Base-by-base conservation (phyloP, 2,329 filamentous ascomycete species). In the Cladosporium sp. region DNA sequence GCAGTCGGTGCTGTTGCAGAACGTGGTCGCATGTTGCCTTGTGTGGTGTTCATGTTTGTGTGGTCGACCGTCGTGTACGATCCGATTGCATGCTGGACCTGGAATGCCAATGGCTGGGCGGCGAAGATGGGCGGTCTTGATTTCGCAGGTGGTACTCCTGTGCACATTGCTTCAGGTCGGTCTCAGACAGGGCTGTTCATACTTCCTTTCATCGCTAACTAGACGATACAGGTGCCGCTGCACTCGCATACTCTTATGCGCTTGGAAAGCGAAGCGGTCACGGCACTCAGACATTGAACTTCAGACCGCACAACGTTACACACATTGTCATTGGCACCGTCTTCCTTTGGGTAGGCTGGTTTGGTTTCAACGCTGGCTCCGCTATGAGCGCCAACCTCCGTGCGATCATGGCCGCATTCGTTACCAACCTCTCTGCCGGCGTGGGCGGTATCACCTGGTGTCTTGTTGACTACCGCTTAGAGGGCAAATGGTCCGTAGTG, bases 271-370 rank as follows among this genome's bases (percentile, higher is more conserved):
- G 92, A 69, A 85, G 89, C 67, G 92, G 92, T 26, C 91, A 96
- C 76, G 91, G 91, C 59, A 96, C 92, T 31, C 89, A 93, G 75
- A 91, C 94, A 77, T 84, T 96, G 72, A 96, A 96, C 81, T 96
- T 94, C 79, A 90, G 93, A 60, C 93, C 93, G 11, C 93, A 97
- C 82, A 96, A 96, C 73, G 92, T 96, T 56, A 95, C 92, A 4
- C 91, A 96, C 77, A 93, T 97, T 71, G 92, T 96, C 62, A 90
- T 96, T 65, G 93, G 93, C 33, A 96, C 93, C 3, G 92, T 96
- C 56, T 96, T 97, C 80, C 88, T 97, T 18, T 97, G 93, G 92
- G 91, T 96, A 18, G 93, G 93, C 63, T 97, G 92, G 93, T 96
- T 96, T 74, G 93, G 93, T 57, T 97, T 97, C 87, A 97, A 96